Evolutionary conservation across 2,329 filamentous ascomycete species (phyloP).

Genomic region (Xylariaceae sp.): DNA sequence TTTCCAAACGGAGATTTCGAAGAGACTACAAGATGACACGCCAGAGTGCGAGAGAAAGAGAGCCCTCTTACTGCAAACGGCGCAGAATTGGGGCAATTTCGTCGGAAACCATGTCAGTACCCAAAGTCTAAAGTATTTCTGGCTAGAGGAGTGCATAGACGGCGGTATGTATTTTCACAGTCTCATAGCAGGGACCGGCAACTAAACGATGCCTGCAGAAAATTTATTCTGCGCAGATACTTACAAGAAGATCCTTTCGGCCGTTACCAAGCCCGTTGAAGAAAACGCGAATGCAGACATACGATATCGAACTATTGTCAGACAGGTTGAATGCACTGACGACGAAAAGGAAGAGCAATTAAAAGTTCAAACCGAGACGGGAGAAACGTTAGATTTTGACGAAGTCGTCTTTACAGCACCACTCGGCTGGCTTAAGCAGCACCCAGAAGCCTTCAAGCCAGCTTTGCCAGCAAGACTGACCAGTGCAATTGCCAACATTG

Average conservation of each 20-base stretch:
- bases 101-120: slow-evolving; percentile 60
- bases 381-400: slow-evolving; percentile 52
- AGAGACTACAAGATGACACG: slow-evolving; percentile 44
- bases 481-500: slow-evolving; percentile 59
- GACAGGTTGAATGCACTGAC: slow-evolving; percentile 37
- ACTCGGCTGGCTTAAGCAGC: slow-evolving; percentile 64
- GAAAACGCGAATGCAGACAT: slow-evolving; percentile 47
- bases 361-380: slow-evolving; percentile 43
- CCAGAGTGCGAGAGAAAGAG: slow-evolving; percentile 38
- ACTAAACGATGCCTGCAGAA: slow-evolving; percentile 35
- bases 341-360: slow-evolving; percentile 31
- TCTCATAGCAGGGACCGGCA: slow-evolving; percentile 17
- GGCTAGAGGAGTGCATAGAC: slow-evolving; percentile 74
- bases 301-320: slow-evolving; percentile 45
- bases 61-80: slow-evolving; percentile 46
- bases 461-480: slow-evolving; percentile 53
- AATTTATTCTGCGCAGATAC: slow-evolving; percentile 59
- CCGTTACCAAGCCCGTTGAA: slow-evolving; percentile 54
- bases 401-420: slow-evolving; percentile 66
- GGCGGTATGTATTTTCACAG: slow-evolving; percentile 45
- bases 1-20: slow-evolving; percentile 42
- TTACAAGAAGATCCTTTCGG: slow-evolving; percentile 54
- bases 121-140: slow-evolving; percentile 73
- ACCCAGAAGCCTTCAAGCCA: slow-evolving; percentile 57
- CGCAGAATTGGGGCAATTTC: slow-evolving; percentile 67